Percentiles rank a stretch among this genome's conserved stretches.
phyloP scores from a whole-genome alignment of 2,329 filamentous ascomycete species.

The Cladophialophora immunda region DNA sequence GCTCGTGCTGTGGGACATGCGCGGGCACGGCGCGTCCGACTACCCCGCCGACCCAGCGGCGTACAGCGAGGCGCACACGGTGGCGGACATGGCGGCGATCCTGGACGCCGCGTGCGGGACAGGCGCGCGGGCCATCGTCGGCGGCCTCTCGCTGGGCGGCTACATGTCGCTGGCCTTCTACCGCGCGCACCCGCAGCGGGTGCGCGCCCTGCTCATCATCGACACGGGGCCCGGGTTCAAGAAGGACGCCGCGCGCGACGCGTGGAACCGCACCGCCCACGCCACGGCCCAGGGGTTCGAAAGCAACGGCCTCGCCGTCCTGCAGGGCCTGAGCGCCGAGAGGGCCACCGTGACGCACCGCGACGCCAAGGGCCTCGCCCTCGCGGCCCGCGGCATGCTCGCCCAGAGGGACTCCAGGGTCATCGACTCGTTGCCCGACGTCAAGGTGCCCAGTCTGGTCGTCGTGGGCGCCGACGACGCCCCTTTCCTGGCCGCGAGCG shows the following conservation, averaged over 20 bases:
- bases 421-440: slow-evolving; percentile 16
- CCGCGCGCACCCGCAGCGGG: slow-evolving; percentile 21
- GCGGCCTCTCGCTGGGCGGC: slow-evolving; percentile 34
- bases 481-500: slow-evolving; percentile 34
- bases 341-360: slow-evolving; percentile 27
- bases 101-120: slow-evolving; percentile 20
- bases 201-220: slow-evolving; percentile 33
- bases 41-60: slow-evolving; percentile 21
- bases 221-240: slow-evolving; percentile 37
- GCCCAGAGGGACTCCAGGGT: slow-evolving; percentile 30
- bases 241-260: slow-evolving; percentile 29
- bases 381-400: slow-evolving; percentile 36
- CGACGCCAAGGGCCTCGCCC: slow-evolving; percentile 29
- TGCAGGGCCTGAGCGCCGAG: slow-evolving; percentile 30
- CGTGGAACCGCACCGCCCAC: slow-evolving; percentile 36
- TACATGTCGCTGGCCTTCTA: slow-evolving; percentile 40
- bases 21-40: slow-evolving; percentile 32
- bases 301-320: slow-evolving; percentile 17
- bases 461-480: slow-evolving; percentile 35
- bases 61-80: slow-evolving; percentile 35
- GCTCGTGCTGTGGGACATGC: slow-evolving; percentile 38
- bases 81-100: slow-evolving; percentile 31
- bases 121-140: slow-evolving; percentile 21
- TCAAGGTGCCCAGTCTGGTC: slow-evolving; percentile 33
- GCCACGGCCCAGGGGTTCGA: slow-evolving; percentile 27